These are phyloP conservation scores for Acanthamoeba polyphaga DNA, from an alignment of 208 protist species.

Conservation along the genomic window DNA sequence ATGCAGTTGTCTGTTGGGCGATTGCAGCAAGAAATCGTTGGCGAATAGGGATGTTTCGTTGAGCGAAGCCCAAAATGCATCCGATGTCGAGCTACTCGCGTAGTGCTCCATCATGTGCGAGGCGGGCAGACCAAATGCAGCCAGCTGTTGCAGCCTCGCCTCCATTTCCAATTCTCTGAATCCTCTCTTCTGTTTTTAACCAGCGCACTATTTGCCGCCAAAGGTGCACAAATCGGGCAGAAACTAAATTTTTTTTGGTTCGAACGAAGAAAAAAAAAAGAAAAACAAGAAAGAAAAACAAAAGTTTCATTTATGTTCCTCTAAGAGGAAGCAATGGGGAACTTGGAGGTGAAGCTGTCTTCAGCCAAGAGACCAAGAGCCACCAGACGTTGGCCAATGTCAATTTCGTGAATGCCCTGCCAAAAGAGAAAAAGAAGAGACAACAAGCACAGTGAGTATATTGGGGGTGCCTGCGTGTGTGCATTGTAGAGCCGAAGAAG, in stretches of 20 bases:
- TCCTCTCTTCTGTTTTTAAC: no score
- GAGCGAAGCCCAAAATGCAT: constrained; percentile 20
- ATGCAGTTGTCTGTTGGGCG: neutral
- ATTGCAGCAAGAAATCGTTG: constrained; percentile 9
- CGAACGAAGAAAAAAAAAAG: no score
- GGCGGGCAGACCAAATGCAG: neutral
- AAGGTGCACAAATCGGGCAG: no score
- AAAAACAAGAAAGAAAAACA: no score
- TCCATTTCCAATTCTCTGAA: neutral
- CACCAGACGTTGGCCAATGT: constrained; percentile 2
- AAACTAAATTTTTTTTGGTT: no score
- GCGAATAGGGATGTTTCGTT: constrained; percentile 17
- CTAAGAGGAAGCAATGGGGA: neutral
- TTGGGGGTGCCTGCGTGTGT: neutral
- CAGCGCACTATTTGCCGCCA: no score
- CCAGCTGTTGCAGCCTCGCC: neutral
- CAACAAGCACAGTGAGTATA: neutral
- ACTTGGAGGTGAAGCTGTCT: neutral
- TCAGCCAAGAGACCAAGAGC: neutral
- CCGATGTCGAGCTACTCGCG: neutral
- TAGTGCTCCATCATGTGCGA: neutral
- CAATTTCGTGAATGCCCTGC: neutral
- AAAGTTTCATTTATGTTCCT: no score
- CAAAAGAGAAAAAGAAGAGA: neutral
- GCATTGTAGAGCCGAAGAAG: neutral